Conservation (phyloP, 768 basidiomycete genomes). For the Glaciozyma antarctica region DNA sequence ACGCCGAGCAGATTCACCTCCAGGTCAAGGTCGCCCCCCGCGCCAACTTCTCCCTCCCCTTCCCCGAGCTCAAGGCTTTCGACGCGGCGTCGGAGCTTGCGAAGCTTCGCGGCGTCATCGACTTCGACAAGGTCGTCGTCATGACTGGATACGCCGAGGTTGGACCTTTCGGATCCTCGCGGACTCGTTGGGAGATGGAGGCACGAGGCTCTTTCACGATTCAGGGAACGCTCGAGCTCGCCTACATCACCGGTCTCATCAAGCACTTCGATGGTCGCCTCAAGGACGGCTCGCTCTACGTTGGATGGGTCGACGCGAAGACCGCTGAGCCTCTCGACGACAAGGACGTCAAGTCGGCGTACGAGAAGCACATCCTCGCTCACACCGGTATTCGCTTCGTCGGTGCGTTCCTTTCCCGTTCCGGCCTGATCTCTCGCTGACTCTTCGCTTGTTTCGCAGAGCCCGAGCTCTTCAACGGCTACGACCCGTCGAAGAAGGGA, state of each 20-base stretch:
- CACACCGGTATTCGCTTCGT: conserved; percentile 91
- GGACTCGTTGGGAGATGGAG: conserved; percentile 99
- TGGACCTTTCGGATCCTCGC: conserved; percentile 94
- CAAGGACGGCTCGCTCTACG: conserved; percentile 81
- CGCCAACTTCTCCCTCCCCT: conserved; percentile 94
- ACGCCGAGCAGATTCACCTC: conserved; percentile 85
- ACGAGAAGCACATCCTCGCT: conserved; percentile 83
- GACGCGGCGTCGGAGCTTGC: conserved; percentile 58
- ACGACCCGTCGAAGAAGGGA: conserved; percentile 92
- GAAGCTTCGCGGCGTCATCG: conserved; percentile 75
- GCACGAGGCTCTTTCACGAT: conserved; percentile 94
- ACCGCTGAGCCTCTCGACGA: conserved; percentile 89
- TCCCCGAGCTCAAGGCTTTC: conserved; percentile 65
- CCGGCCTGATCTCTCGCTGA: conserved; percentile 13
- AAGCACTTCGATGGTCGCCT: conserved; percentile 97
- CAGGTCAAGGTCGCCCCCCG: conserved; percentile 87
- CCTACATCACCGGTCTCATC: conserved; percentile 98
- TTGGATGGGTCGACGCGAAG: conserved; percentile 97
- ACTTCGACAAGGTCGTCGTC: conserved; percentile 91
- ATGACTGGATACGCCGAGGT: conserved; percentile 96
- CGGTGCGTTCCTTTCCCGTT: conserved; percentile 48
- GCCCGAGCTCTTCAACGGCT: conserved; percentile 94
- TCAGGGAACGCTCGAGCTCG: conserved; percentile 98
- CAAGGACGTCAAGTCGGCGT: conserved; percentile 86
- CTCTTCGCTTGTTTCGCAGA: conserved; percentile 47